These are phyloP conservation scores for Pharus latifolius DNA, from an alignment of 176 grass and related monocot species.

Conservation along the genomic window DNA sequence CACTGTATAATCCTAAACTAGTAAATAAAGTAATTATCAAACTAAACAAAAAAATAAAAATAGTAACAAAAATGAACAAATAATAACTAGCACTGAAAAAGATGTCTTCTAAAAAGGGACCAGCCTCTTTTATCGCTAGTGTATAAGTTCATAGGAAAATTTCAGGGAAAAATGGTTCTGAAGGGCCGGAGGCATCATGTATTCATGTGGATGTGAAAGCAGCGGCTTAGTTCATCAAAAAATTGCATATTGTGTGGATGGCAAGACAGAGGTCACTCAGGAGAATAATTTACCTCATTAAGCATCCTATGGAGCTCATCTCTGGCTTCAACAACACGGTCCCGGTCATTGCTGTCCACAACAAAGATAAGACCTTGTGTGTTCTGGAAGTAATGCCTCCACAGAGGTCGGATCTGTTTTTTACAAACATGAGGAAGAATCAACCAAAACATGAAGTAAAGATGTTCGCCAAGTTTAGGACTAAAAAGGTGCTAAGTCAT, in stretches of 20 bases:
- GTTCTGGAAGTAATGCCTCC: conserved; percentile 23
- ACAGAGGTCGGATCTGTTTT: conserved; percentile 18
- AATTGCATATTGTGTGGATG: not conserved
- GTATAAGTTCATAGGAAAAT: too few relatives aligned
- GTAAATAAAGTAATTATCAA: too few relatives aligned
- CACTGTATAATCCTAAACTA: too few relatives aligned
- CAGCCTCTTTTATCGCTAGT: too few relatives aligned
- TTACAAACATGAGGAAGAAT: not conserved
- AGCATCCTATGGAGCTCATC: conserved; percentile 24
- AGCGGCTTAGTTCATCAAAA: not conserved
- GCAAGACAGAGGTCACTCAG: not conserved
- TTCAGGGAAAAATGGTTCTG: too few relatives aligned
- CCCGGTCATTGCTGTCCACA: conserved; percentile 13
- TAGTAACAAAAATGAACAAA: not conserved
- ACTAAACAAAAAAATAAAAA: too few relatives aligned
- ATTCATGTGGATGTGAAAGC: not conserved
- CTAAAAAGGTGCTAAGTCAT: not conserved
- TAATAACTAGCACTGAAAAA: too few relatives aligned
- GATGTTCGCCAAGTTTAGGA: not conserved
- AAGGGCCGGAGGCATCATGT: too few relatives aligned
- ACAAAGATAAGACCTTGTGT: conserved; percentile 19
- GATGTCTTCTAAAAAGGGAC: too few relatives aligned
- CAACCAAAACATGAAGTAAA: not conserved
- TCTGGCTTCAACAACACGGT: conserved; percentile 12
- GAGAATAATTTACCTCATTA: conserved; percentile 6